Evolutionary conservation across 768 basidiomycete species (phyloP), one percentile per base, ranked within the genome.

Genomic region (Lenzites betulinus): DNA sequence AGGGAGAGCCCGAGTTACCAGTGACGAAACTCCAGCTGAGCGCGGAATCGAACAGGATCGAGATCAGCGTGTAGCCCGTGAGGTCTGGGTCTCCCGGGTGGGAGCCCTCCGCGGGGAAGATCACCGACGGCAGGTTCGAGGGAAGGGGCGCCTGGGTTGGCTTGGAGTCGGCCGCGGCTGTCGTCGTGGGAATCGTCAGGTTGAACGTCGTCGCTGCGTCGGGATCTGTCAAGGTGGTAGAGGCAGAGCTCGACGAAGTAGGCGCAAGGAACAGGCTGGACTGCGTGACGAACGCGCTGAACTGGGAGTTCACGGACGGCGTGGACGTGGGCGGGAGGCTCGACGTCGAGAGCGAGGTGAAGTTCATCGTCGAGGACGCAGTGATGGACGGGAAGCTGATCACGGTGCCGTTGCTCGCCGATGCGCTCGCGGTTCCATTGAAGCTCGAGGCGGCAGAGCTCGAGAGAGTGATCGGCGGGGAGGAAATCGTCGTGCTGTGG

Each of bases 21-120:
- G 86, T 83, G 4, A 94, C 89, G 64, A 86, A 92, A 0, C 65
- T 20, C 93, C 93, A 95, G 58, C 80, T 81, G 60, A 95, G 76
- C 1, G 59, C 67, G 4, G 67, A 47, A 54, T 84, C 79, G 72
- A 93, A 89, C 62, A 92, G 67, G 41, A 95, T 66, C 52, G 81
- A 88, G 71, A 93, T 83, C 60, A 86, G 60, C 12, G 79, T 77
- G 59, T 76, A 81, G 0, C 72, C 78, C 15, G 46, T 54, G 30
- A 83, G 58, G 61, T 73, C 75, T 22, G 63, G 65, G 23, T 57
- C 62, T 38, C 51, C 70, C 20, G 51, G 69, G 62, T 60, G 2
- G 9, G 55, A 62, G 54, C 22, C 67, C 42, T 55, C 26, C 2
- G 63, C 55, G 41, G 89, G 84, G 55, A 76, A 84, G 54, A 93